phyloP scores from a whole-genome alignment of 148 eudicot species.

The Camellia sinensis region DNA sequence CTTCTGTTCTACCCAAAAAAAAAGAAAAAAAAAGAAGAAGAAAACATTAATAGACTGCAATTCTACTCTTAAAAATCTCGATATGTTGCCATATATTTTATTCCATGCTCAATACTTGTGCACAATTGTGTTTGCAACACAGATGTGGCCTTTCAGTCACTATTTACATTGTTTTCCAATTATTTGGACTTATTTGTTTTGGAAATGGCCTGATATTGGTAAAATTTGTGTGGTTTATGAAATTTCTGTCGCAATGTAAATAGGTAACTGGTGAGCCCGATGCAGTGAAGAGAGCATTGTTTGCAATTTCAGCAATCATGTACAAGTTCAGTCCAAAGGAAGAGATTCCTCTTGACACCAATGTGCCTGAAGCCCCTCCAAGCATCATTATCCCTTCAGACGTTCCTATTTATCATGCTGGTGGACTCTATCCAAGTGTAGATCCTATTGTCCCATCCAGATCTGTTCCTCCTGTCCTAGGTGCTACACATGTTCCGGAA shows the following conservation, averaged over 20 bases:
- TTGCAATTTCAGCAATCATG: slow-evolving; percentile 86
- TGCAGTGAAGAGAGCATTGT: slow-evolving; percentile 73
- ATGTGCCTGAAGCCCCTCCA: slow-evolving; percentile 64
- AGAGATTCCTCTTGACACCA: slow-evolving; percentile 68
- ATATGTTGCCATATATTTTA: background rate
- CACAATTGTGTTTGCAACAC: background rate
- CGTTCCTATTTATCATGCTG: slow-evolving; percentile 63
- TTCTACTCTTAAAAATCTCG: background rate
- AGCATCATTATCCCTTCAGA: slow-evolving; percentile 87
- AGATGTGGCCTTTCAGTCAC: background rate
- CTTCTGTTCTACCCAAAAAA: too few species aligned
- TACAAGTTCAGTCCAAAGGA: slow-evolving; percentile 89
- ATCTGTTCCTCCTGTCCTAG: slow-evolving; percentile 52
- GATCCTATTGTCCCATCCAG: slow-evolving; percentile 57
- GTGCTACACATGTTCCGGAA: slow-evolving; percentile 49
- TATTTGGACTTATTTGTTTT: background rate
- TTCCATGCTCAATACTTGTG: background rate
- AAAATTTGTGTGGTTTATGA: background rate
- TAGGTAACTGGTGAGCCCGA: slow-evolving; percentile 89
- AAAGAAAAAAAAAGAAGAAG: too few species aligned
- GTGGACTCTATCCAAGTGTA: slow-evolving; percentile 60
- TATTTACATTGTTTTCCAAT: background rate
- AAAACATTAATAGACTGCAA: too few species aligned
- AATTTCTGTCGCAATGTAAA: background rate
- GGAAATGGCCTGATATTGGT: background rate